phyloP scores from a whole-genome alignment of 257 asterid genomes.

The Fraxinus cuspidata region DNA sequence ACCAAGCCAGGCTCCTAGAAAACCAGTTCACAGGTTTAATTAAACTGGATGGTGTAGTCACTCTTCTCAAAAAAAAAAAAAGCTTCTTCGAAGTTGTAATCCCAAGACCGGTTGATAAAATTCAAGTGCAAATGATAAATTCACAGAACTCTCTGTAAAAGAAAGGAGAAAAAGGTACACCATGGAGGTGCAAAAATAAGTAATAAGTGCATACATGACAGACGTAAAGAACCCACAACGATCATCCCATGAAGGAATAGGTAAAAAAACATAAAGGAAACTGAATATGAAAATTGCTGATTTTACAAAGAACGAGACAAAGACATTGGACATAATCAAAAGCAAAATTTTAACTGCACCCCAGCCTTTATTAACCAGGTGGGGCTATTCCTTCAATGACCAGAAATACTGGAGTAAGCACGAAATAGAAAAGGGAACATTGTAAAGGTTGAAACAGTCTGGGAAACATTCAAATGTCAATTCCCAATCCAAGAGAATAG shows the following conservation, averaged over 20 bases:
- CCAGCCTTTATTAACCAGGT: background rate
- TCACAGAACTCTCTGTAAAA: background rate
- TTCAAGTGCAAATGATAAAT: background rate
- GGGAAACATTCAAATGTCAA: background rate
- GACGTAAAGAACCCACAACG: background rate
- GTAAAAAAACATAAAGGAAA: background rate
- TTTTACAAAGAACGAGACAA: background rate
- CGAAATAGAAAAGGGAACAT: background rate
- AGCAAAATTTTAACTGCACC: background rate
- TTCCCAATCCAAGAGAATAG: background rate
- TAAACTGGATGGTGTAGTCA: background rate
- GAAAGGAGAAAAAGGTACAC: background rate
- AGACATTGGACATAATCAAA: background rate
- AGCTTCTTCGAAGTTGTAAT: background rate
- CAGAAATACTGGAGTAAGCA: background rate
- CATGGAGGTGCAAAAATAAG: background rate
- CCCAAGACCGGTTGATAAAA: background rate
- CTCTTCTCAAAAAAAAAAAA: background rate
- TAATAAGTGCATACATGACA: background rate
- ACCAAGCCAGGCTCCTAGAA: background rate
- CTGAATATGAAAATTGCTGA: background rate
- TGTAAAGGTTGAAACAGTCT: background rate
- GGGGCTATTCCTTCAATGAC: background rate
- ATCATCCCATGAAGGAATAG: background rate
- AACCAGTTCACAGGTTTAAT: background rate